These are phyloP conservation scores for Delitschia confertaspora DNA, from an alignment of 495 filamentous ascomycete genomes.

Conservation along the genomic window DNA sequence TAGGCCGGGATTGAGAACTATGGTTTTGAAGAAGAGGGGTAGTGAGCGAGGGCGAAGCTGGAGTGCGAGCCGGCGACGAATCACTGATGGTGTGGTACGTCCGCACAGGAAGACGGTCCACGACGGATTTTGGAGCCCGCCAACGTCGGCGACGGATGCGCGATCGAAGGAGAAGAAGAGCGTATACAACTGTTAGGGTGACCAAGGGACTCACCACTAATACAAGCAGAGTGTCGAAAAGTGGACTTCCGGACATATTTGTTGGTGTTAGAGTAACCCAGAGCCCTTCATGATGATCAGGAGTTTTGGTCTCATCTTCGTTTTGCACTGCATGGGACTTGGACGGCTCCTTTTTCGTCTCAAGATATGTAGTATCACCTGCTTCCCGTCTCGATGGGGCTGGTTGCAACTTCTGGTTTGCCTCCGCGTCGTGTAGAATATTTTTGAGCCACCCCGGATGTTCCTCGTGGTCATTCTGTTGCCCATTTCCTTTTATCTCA, in stretches of 20 bases:
- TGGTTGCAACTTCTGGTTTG: slow-evolving; percentile 10
- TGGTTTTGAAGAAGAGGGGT: slow-evolving; percentile 60
- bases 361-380: neutral
- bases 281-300: slow-evolving; percentile 63
- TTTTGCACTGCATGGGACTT: slow-evolving; percentile 4
- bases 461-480: slow-evolving; percentile 7
- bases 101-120: slow-evolving; percentile 87
- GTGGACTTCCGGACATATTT: slow-evolving; percentile 81
- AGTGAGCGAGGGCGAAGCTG: slow-evolving; percentile 55
- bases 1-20: slow-evolving; percentile 14
- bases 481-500: neutral
- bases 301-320: slow-evolving; percentile 13
- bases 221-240: slow-evolving; percentile 91
- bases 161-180: slow-evolving; percentile 76
- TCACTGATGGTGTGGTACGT: slow-evolving; percentile 81
- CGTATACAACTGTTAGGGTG: slow-evolving; percentile 87
- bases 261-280: slow-evolving; percentile 95
- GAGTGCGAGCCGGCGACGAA: slow-evolving; percentile 44
- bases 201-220: slow-evolving; percentile 87
- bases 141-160: slow-evolving; percentile 83
- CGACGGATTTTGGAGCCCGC: slow-evolving; percentile 92
- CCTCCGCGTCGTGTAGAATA: slow-evolving; percentile 6
- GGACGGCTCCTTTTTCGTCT: neutral
- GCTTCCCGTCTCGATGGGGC: slow-evolving; percentile 3
- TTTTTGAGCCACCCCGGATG: slow-evolving; percentile 19